Base-by-base conservation (phyloP, 2,329 filamentous ascomycete species). In the Aspergillus hiratsukae region DNA sequence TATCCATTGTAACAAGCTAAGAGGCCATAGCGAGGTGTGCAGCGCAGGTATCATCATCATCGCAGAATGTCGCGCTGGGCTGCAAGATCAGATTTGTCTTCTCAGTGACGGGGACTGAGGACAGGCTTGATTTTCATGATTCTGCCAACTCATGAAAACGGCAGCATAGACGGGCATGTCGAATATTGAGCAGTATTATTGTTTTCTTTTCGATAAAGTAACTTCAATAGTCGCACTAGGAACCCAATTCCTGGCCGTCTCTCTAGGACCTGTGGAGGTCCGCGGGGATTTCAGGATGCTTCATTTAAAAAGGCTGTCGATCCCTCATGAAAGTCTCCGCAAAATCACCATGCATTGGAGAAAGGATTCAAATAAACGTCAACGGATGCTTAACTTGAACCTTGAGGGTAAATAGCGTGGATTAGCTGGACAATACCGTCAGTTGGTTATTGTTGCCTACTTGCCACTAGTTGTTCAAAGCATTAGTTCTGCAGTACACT, bases 381-480 rank as follows among this genome's bases (percentile, higher is more conserved):
- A 55, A n/a, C 45, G 27, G 49, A 35, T 28, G 41, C 35, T 25
- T 45, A 52, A 54, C 21, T 29, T 43, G 46, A 59, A 57, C 54
- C 29, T 57, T 57, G 54, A 51, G 9, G 28, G 29, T 14, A 35
- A 43, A 50, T 59, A 52, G 57, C 41, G 23, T 11, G 19, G 8
- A 37, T 48, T 57, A 52, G 54, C 51, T 31, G 49, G 37, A 52
- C 17, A 54, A 57, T 59, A n/a, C n/a, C 57, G 52, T 51, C 54
- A 29, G 28, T 55, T 37, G 11, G 25, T 31, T 23, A 21, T 45
- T 48, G 51, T 23, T 48, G 27, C 29, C 28, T 23, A 41, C 27
- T 48, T 28, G 25, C 28, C 29, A 5, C n/a, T 17, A 40, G 21
- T 23, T 23, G n/a, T 45, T 8, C 8, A 1, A 45, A 10, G 11